Conservation (phyloP, 2,329 filamentous ascomycete genomes). For the Leptographium procerum region DNA sequence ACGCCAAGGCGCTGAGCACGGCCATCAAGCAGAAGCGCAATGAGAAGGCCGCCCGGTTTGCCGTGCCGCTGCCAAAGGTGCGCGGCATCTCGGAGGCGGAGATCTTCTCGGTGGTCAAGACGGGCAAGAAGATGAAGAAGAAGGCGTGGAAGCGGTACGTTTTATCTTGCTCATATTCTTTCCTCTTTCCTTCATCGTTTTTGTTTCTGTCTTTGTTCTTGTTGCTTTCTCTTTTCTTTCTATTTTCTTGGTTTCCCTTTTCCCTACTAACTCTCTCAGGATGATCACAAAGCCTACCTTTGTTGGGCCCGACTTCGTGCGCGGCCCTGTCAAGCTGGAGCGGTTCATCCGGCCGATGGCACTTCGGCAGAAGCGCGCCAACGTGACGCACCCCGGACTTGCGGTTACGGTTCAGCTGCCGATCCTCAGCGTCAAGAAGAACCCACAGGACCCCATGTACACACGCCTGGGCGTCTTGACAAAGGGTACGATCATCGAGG, state of each 20-base stretch:
- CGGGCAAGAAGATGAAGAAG: slow-evolving; percentile 56
- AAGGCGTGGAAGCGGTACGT: slow-evolving; percentile 48
- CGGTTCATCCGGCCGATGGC: slow-evolving; percentile 30
- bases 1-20: slow-evolving; percentile 45
- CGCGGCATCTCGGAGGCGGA: slow-evolving; percentile 89
- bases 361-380: slow-evolving; percentile 67
- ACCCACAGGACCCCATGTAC: slow-evolving; percentile 77
- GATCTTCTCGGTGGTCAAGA: slow-evolving; percentile 74
- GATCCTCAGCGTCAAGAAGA: slow-evolving; percentile 61
- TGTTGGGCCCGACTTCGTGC: slow-evolving; percentile 82
- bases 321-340: slow-evolving; percentile 72
- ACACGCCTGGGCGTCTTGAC: slow-evolving; percentile 75
- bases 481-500: slow-evolving; percentile 71
- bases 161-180: too few species aligned
- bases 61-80: slow-evolving; percentile 87
- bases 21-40: slow-evolving; percentile 92
- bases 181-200: too few species aligned
- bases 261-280: slow-evolving; percentile 20
- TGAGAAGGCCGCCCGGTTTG: slow-evolving; percentile 90
- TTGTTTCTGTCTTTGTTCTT: neutral
- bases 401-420: slow-evolving; percentile 66
- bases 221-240: neutral
- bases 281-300: slow-evolving; percentile 75
- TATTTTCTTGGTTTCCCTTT: neutral
- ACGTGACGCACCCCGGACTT: slow-evolving; percentile 37